A percentile compares a stretch with the other conserved stretches of the same genome.
phyloP scores from a whole-genome alignment of 164 flowering plant species.

The Brasenia schreberi region DNA sequence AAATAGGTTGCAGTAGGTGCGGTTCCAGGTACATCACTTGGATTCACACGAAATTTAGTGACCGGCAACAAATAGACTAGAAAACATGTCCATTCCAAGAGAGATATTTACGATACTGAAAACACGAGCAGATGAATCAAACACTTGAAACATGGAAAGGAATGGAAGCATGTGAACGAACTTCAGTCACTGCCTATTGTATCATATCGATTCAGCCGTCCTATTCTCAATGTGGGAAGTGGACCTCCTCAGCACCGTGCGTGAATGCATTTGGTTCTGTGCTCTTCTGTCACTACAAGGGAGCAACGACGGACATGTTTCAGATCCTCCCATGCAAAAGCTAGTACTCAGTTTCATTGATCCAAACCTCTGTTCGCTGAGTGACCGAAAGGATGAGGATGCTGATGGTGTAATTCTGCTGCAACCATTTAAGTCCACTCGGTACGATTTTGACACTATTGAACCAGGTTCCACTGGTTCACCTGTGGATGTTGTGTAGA shows the following conservation, averaged over 20 bases:
- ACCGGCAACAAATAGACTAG: no score
- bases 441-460: slow-evolving; percentile 39
- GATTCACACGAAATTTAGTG: no score
- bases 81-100: no score
- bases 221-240: slow-evolving; percentile 34
- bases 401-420: slow-evolving; percentile 27
- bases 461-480: slow-evolving; percentile 29
- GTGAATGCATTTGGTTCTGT: slow-evolving; percentile 27
- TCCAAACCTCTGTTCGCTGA: slow-evolving; percentile 63
- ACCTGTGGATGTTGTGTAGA: slow-evolving; percentile 46
- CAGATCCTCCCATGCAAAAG: slow-evolving; percentile 56
- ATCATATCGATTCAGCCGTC: slow-evolving; percentile 23
- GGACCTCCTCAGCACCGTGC: slow-evolving; percentile 43
- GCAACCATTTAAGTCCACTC: slow-evolving; percentile 24
- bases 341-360: slow-evolving; percentile 48
- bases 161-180: not conserved
- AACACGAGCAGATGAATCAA: no score
- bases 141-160: no score
- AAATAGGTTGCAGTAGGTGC: no score
- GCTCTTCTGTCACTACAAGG: slow-evolving; percentile 21
- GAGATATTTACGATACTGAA: no score
- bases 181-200: slow-evolving; percentile 35
- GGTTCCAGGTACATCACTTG: no score
- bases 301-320: slow-evolving; percentile 33
- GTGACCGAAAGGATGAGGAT: slow-evolving; percentile 29